Evolutionary conservation across 2,329 filamentous ascomycete species (phyloP), one percentile per base, ranked within the genome.

Genomic region (Xylariaceae sp.): DNA sequence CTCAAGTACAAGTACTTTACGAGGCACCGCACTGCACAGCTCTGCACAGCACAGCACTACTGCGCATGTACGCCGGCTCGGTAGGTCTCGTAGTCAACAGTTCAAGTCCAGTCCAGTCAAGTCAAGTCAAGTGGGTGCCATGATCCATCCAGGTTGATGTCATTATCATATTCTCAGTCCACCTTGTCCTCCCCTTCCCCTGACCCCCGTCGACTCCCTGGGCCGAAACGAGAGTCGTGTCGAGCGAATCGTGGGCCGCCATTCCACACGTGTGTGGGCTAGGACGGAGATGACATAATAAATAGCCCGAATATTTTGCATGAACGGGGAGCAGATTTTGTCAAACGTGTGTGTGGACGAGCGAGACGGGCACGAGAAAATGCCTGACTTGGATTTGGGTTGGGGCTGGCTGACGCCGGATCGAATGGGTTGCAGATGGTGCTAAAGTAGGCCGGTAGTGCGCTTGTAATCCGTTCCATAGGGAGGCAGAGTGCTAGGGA

Each of bases 201-300:
- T 62, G 50, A 65, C 62, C 63, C 63, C 55, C 63, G 37, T 10
- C 37, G 11, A 41, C 9, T 41, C 11, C 37, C 37, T 41, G 9
- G 8, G 37, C 37, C 23, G 23, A 30, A 30, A 61, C 55, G 13
- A 56, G 15, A 18, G 55, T 61, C 45, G 52, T 51, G 39, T 62
- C 45, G 57, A 60, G 61, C 68, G 67, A 70, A 70, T 70, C 67
- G 68, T 53, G 61, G 39, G 51, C 51, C 53, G 1, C 53, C 54
- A 68, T 69, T 59, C 55, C 62, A 64, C 68, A 70, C 68, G 68
- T 70, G 68, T 68, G 63, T 51, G 23, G 18, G n/a, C 3, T 23
- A 49, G 23, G 23, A 15, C 49, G 11, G 4, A 51, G 49, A 51
- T 51, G 49, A 51, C 49, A 35, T 30, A 30, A 51, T 51, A 51